Evolutionary conservation across 306 rosid genomes (phyloP).

Genomic region (Medicago truncatula): DNA sequence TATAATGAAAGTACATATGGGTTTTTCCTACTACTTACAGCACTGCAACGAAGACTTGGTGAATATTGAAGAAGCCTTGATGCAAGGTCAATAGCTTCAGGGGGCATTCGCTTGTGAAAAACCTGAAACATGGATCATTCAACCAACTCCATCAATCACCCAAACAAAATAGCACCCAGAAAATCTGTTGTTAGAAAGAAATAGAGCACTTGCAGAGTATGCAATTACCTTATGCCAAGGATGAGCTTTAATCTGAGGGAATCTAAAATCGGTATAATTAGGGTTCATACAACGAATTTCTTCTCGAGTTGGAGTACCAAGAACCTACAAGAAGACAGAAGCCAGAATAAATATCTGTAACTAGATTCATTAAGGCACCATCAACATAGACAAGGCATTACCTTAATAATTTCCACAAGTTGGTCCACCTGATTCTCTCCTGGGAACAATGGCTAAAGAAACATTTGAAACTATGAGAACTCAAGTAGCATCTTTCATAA

Average conservation of each 20-base stretch:
- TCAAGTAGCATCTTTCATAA: constrained; percentile 26
- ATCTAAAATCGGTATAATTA: constrained; percentile 86
- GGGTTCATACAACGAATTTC: constrained; percentile 99
- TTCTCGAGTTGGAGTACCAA: constrained; percentile 97
- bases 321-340: constrained; percentile 66
- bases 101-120: constrained; percentile 94
- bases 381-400: constrained; percentile 47
- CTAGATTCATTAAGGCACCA: constrained; percentile 28
- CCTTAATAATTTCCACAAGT: constrained; percentile 97
- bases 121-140: constrained; percentile 61
- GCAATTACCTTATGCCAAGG: constrained; percentile 93
- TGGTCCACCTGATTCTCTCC: constrained; percentile 96
- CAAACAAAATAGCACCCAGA: not conserved
- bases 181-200: constrained; percentile 13
- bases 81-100: constrained; percentile 97
- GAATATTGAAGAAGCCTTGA: constrained; percentile 98
- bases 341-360: constrained; percentile 29
- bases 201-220: constrained; percentile 32
- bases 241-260: constrained; percentile 95
- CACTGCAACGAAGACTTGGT: constrained; percentile 90
- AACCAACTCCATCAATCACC: constrained; percentile 29
- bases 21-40: constrained; percentile 65
- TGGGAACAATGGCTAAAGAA: constrained; percentile 86
- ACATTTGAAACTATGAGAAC: constrained; percentile 47
- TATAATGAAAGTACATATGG: not conserved